Base-by-base conservation (phyloP, 2,329 filamentous ascomycete genomes). In the Sarocladium oryzae region DNA sequence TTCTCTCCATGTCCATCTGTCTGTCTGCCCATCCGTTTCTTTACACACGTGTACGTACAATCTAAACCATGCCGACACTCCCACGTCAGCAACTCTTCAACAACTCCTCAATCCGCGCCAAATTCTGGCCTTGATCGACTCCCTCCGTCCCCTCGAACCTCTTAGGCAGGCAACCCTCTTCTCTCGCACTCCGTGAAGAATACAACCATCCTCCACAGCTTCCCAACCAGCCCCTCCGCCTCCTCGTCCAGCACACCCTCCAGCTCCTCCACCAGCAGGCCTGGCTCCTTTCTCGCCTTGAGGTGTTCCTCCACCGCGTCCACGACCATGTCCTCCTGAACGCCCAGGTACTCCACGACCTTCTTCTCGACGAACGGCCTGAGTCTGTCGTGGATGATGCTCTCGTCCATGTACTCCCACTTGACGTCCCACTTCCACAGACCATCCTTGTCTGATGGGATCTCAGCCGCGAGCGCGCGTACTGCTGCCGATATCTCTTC, bases 291-390 rank as follows among this genome's bases (percentile, higher is more conserved):
- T 59, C 85, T 84, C 60, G 84, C 84, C 56, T 85, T 81, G 56
- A 99, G 73, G 68, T 95, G 89, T 61, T 90, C 86, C 63, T 96
- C 86, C 35, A 97, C 89, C 38, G 93, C 85, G 63, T 96, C 91
- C 28, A 99, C 90, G 45, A 99, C 75, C 72, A 96, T 85, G 70
- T 97, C 89, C 67, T 99, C 93, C 69, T 97, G 90, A 53, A 99
- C 88, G 54, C 95, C 95, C 46, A 99, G 79, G 61, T 93, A 95
- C 69, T 99, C 93, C 54, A 99, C 86, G 59, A 97, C 89, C 78
- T 97, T 99, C 79, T 95, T 95, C 74, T 96, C 90, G 52, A 97
- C 89, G 71, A 96, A 99, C 26, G 92, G 91, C 62, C 88, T 83
- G 59, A 99, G 81, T 65, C 96, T 91, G 56, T 95, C 88, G 54